Conservation (phyloP, 1,284 basidiomycete genomes). For the Leccinum fallax region DNA sequence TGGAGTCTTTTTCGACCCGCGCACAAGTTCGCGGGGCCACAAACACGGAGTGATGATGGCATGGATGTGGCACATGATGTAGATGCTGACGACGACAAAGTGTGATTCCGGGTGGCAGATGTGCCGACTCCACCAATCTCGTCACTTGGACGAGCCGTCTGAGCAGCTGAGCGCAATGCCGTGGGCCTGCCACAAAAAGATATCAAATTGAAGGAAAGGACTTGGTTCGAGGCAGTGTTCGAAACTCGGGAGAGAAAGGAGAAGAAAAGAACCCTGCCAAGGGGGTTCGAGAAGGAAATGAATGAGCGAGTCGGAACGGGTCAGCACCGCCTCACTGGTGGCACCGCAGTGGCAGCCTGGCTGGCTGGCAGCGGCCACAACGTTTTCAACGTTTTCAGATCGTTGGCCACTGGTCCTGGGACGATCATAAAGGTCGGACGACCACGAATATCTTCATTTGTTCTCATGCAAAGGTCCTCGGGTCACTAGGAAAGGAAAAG, state of each 20-base stretch:
- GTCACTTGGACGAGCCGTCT: background rate
- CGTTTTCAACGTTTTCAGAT: background rate
- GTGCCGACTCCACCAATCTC: background rate
- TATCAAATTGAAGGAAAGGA: background rate
- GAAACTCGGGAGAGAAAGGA: background rate
- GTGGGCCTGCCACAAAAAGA: background rate
- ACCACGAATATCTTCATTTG: background rate
- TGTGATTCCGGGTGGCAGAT: background rate
- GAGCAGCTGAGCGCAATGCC: no score
- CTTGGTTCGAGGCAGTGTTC: background rate
- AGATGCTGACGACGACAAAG: background rate
- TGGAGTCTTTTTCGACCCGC: background rate
- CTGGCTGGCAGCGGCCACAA: background rate
- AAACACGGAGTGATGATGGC: background rate
- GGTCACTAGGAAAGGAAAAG: background rate
- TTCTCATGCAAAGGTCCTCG: background rate
- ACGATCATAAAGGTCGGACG: background rate
- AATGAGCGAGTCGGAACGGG: background rate
- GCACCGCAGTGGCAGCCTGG: background rate
- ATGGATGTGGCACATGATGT: background rate
- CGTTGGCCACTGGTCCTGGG: background rate
- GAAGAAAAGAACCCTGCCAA: background rate
- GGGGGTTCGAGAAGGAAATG: background rate
- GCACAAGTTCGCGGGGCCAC: background rate
- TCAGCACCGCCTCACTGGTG: background rate